These are phyloP conservation scores for Porcisia deanei DNA, from an alignment of 208 protist species.

Conservation along the genomic window DNA sequence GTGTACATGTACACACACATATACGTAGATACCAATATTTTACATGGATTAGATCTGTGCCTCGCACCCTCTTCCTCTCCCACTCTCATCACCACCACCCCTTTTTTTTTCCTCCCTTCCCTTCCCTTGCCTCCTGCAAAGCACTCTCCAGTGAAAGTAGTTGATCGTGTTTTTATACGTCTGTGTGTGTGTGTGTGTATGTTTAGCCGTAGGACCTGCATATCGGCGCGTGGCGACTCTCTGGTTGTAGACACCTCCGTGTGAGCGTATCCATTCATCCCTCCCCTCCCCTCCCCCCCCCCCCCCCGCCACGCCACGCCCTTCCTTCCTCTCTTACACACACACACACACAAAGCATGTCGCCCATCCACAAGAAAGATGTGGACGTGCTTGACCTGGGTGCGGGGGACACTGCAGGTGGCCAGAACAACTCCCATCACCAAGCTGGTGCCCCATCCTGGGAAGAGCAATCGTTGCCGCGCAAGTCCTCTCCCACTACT, in stretches of 20 bases:
- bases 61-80: background rate
- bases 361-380: slow-evolving; percentile 1
- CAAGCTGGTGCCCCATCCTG: background rate
- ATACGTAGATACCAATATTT: too few relatives aligned
- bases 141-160: too few relatives aligned
- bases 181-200: too few relatives aligned
- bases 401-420: background rate
- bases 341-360: background rate
- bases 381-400: background rate
- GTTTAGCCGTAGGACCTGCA: background rate
- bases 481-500: background rate
- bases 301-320: too few relatives aligned
- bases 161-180: too few relatives aligned
- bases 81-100: background rate
- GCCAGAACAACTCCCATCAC: background rate
- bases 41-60: too few relatives aligned
- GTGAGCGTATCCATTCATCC: background rate
- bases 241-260: background rate
- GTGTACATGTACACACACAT: background rate
- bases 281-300: background rate
- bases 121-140: too few relatives aligned
- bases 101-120: too few relatives aligned
- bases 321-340: background rate
- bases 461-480: background rate
- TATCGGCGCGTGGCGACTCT: background rate